A percentile compares a stretch with the other conserved stretches of the same genome.
Conservation (phyloP, 2,329 filamentous ascomycete genomes). For the Cercospora sojina region DNA sequence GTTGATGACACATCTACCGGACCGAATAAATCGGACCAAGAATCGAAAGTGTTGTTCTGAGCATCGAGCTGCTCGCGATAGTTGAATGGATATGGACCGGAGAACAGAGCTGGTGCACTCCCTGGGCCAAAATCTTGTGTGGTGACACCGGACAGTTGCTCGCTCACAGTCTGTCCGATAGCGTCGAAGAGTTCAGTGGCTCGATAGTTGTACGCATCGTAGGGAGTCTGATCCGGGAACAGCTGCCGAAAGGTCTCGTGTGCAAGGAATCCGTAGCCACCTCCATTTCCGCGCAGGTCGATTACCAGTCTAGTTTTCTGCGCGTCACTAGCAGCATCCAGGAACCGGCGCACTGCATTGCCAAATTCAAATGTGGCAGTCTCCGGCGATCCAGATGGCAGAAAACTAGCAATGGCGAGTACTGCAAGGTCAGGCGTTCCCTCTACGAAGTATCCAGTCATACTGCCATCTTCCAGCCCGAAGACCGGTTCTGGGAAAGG, state of each 20-base stretch:
- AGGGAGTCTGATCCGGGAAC: conserved; percentile 52
- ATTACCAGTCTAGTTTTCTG: conserved; percentile 58
- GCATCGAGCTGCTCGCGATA: conserved; percentile 31
- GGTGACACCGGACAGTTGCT: conserved; percentile 4
- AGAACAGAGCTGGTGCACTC: background rate
- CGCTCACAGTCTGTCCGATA: conserved; percentile 36
- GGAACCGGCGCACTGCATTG: conserved; percentile 45
- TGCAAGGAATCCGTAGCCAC: conserved; percentile 50
- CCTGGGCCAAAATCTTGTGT: conserved; percentile 1
- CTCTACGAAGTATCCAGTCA: conserved; percentile 48
- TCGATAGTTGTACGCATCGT: conserved; percentile 45
- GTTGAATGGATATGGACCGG: conserved; percentile 34
- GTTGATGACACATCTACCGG: conserved; percentile 26
- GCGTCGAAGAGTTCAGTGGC: conserved; percentile 44
- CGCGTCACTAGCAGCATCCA: conserved; percentile 42
- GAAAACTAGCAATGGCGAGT: conserved; percentile 47
- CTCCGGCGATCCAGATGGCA: conserved; percentile 28
- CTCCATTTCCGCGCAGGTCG: conserved; percentile 61
- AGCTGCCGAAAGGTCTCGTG: conserved; percentile 54
- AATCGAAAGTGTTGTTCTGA: conserved; percentile 34
- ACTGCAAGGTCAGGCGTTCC: conserved; percentile 48
- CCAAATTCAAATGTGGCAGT: conserved; percentile 39
- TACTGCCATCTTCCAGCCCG: conserved; percentile 29
- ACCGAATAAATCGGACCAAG: conserved; percentile 42
- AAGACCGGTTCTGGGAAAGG: conserved; percentile 1